Evolutionary conservation across 164 flowering plant species (phyloP), one percentile per base, ranked within the genome.

Genomic region (Chloranthus sessilifolius): DNA sequence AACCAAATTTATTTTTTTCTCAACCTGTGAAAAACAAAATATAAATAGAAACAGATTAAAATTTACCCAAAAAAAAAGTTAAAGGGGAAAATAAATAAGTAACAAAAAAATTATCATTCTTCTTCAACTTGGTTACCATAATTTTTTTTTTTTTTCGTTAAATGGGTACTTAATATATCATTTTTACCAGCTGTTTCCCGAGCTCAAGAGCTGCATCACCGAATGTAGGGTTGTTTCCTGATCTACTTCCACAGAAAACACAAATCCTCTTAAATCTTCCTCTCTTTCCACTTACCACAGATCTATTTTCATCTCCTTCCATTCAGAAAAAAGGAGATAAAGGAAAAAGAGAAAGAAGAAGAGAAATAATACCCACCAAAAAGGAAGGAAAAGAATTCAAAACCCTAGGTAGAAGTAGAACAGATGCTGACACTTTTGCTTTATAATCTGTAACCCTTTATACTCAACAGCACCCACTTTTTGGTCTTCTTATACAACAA

Each of bases 171-270:
- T n/a, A n/a, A n/a, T n/a, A n/a, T n/a, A n/a, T n/a, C n/a, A n/a
- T 36, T n/a, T 52, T 55, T 77, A 82, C 90, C 80, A 83, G 54
- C 10, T 58, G 69, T 64, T 76, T 66, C 17, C 82, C 90, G 56
- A 83, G 81, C 60, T 80, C 69, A 69, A 80, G 66, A 64, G 90
- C 82, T 44, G 90, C 84, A 59, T 78, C 79, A 68, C 73, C 53
- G 65, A 74, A 83, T 43, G 76, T 45, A 59, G 79, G 51, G 53
- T 69, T 80, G 70, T 69, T 44, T 33, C 90, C 90, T 52, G 70
- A 55, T 63, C 79, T 80, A 43, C 90, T 83, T 2, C 90, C 90
- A 73, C 90, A 83, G 59, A 71, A 83, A 4, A 83, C 90, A 63
- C 90, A 83, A 29, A 83, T 69, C 55, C 74, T 76, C 65, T 63